These are phyloP conservation scores for Actinomucor elegans DNA, from an alignment of 371 early-diverging fungal species.

Conservation along the genomic window DNA sequence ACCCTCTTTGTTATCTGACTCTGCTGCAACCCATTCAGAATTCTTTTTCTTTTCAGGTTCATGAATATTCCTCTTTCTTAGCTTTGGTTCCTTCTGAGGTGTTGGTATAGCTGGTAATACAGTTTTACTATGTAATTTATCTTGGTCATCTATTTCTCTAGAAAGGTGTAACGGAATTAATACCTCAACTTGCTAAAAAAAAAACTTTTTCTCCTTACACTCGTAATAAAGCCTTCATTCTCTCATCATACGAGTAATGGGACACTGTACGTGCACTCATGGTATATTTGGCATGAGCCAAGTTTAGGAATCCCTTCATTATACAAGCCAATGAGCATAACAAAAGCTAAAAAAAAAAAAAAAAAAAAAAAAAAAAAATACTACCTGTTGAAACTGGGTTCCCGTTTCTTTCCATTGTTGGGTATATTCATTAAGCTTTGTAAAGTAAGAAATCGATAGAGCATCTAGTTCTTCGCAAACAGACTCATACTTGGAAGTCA, in stretches of 20 bases:
- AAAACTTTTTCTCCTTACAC: conserved; percentile 32
- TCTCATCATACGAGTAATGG: conserved; percentile 49
- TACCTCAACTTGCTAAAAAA: no score
- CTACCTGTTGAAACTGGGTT: conserved; percentile 34
- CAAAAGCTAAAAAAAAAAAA: no score
- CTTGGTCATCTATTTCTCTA: conserved; percentile 15
- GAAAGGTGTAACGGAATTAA: not conserved
- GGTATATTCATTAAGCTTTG: conserved; percentile 34
- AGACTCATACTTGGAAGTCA: conserved; percentile 11
- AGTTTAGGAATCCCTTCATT: conserved; percentile 50
- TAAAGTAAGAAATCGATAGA: conserved; percentile 32
- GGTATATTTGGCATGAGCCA: conserved; percentile 57
- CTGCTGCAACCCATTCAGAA: conserved; percentile 5
- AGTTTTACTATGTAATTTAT: not conserved
- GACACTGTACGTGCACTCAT: conserved; percentile 52
- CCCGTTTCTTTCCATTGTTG: conserved; percentile 26
- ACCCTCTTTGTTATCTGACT: conserved; percentile 9
- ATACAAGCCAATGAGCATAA: no score
- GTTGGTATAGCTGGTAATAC: conserved; percentile 1
- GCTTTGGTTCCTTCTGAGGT: conserved; percentile 4
- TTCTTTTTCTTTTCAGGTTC: conserved; percentile 11
- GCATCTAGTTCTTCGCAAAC: conserved; percentile 34
- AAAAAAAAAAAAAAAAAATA: no score
- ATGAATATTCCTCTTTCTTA: conserved; percentile 15
- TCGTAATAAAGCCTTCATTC: conserved; percentile 50